Percentiles rank a stretch among this genome's conserved stretches.
Conservation (phyloP, 2,329 filamentous ascomycete species). For the Colletotrichum viniferum region DNA sequence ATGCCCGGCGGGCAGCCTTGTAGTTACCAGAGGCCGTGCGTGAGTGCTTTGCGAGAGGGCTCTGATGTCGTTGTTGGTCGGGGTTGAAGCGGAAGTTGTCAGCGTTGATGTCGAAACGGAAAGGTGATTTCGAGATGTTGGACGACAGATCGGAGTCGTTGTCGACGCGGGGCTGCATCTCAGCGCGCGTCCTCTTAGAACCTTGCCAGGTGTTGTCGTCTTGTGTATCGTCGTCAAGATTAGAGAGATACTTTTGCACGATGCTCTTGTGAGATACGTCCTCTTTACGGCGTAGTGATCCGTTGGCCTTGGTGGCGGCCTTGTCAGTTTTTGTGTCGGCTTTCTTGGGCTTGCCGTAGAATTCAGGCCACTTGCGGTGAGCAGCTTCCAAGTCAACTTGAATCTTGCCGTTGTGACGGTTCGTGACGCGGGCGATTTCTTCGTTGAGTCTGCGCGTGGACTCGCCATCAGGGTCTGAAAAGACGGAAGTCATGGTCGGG, state of each 20-base stretch:
- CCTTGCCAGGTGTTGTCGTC: slow-evolving; percentile 37
- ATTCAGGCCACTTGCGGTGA: slow-evolving; percentile 59
- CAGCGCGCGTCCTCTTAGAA: slow-evolving; percentile 46
- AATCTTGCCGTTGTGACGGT: slow-evolving; percentile 38
- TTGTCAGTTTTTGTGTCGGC: neutral
- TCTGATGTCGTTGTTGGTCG: slow-evolving; percentile 35
- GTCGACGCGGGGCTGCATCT: slow-evolving; percentile 60
- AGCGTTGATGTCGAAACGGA: slow-evolving; percentile 24
- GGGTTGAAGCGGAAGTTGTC: slow-evolving; percentile 29
- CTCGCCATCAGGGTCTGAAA: slow-evolving; percentile 58
- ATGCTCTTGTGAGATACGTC: slow-evolving; percentile 43
- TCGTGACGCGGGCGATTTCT: slow-evolving; percentile 48
- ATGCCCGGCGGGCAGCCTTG: slow-evolving; percentile 5
- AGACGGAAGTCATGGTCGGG: slow-evolving; percentile 57
- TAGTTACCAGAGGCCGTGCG: slow-evolving; percentile 30
- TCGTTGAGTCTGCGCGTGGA: slow-evolving; percentile 56
- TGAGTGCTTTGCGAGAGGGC: slow-evolving; percentile 41
- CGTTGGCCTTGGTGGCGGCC: neutral
- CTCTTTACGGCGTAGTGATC: slow-evolving; percentile 43
- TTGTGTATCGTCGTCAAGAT: slow-evolving; percentile 48
- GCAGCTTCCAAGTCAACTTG: slow-evolving; percentile 49
- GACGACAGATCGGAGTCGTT: slow-evolving; percentile 56
- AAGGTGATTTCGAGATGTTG: slow-evolving; percentile 44
- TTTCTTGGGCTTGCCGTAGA: slow-evolving; percentile 45
- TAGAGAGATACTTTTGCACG: slow-evolving; percentile 26